Conservation (phyloP, 1,139 yeast genomes). For the Scheffersomyces lignicola region DNA sequence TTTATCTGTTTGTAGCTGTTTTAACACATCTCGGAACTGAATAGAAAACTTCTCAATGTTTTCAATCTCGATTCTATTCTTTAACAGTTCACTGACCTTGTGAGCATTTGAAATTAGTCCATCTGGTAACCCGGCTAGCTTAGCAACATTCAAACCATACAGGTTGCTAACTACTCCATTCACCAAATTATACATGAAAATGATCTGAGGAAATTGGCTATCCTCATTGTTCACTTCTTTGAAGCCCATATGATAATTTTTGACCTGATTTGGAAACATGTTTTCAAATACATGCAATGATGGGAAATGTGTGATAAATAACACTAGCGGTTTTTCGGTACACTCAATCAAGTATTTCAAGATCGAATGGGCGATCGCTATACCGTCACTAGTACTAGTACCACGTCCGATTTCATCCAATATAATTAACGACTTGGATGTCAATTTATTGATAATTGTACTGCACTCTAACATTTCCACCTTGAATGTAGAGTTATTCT, state of each 20-base stretch:
- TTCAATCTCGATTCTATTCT: conserved; percentile 27
- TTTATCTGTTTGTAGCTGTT: conserved; percentile 4
- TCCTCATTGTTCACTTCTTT: conserved; percentile 40
- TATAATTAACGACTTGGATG: conserved; percentile 56
- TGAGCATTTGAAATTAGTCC: conserved; percentile 52
- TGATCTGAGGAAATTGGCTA: conserved; percentile 36
- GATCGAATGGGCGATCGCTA: conserved; percentile 79
- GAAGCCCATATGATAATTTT: conserved; percentile 77
- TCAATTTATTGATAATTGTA: conserved; percentile 47
- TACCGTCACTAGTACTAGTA: conserved; percentile 89
- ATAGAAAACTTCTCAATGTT: conserved; percentile 8
- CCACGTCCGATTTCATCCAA: conserved; percentile 89
- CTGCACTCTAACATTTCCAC: conserved; percentile 70
- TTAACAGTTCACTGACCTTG: conserved; percentile 43
- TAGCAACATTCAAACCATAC: conserved; percentile 80
- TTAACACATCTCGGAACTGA: conserved; percentile 5
- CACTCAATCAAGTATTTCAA: conserved; percentile 58
- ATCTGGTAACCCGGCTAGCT: conserved; percentile 60
- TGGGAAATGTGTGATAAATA: conserved; percentile 92
- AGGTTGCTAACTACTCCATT: conserved; percentile 64
- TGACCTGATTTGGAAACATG: conserved; percentile 39
- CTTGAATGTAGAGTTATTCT: conserved; percentile 75
- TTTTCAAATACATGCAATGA: conserved; percentile 56
- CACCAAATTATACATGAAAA: conserved; percentile 63
- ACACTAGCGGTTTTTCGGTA: conserved; percentile 51